These are phyloP conservation scores for Amanita polypyramis DNA, from an alignment of 768 basidiomycete genomes.

Conservation along the genomic window DNA sequence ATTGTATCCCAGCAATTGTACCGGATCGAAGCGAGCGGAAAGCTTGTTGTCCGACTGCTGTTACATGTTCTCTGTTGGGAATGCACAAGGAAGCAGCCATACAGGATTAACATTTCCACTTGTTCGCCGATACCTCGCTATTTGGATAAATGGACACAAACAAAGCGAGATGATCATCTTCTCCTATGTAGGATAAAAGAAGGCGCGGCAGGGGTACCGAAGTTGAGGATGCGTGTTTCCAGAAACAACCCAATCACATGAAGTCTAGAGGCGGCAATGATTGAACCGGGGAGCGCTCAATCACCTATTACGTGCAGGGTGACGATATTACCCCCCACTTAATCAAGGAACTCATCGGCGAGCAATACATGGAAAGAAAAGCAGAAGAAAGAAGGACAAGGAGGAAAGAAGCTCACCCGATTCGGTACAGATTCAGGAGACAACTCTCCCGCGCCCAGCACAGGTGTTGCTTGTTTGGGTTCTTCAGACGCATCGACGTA, in stretches of 20 bases:
- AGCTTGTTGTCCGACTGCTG: constrained; percentile 9
- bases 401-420: constrained; percentile 20
- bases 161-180: not conserved
- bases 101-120: constrained; percentile 15
- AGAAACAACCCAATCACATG: constrained; percentile 1
- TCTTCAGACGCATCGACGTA: constrained; percentile 10
- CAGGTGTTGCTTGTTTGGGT: not conserved
- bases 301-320: constrained; percentile 5
- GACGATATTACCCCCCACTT: constrained; percentile 2
- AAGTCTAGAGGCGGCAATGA: not conserved
- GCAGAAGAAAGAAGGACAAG: constrained; percentile 5
- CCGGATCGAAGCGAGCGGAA: not conserved
- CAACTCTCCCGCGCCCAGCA: constrained; percentile 11
- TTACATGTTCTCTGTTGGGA: constrained; percentile 11
- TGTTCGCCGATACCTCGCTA: not conserved
- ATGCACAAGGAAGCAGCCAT: constrained; percentile 11
- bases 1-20: not conserved
- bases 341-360: not conserved
- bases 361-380: not conserved
- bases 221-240: constrained; percentile 6
- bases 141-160: not conserved
- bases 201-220: constrained; percentile 3
- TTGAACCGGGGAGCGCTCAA: not conserved
- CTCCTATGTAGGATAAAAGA: not conserved
- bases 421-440: constrained; percentile 22